Evolutionary conservation across 805 yeast genomes (phyloP), one percentile per base, ranked within the genome.

Genomic region (Hanseniaspora thailandica): DNA sequence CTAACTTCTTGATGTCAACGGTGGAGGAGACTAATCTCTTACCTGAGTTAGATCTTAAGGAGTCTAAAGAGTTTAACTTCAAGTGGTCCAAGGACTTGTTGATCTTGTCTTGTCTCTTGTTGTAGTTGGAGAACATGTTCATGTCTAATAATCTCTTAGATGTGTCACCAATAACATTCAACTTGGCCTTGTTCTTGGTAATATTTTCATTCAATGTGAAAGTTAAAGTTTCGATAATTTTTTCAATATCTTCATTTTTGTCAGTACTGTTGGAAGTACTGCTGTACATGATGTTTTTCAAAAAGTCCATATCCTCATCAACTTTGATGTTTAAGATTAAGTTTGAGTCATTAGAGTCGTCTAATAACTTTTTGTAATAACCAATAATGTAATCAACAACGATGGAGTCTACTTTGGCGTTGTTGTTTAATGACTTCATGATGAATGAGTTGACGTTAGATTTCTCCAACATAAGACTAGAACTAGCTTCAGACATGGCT

Each of bases 1-100:
- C 96, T 62, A 93, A 80, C 69, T 93, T 93, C 80, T 88, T 89
- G 75, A 84, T 84, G 68, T 93, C 98, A 41, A 93, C 99, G 63
- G 94, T 79, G 44, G 94, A 82, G 67, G 93, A 97, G 72, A 88
- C 84, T 60, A 83, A 81, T 69, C 96, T 78, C 55, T 96, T 96
- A 0, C 95, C 76, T 57, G 89, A 94, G 57, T 89, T 96, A 59
- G 93, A 83, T 63, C 88, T 96, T 57, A 80, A 77, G 15, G 83
- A 76, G 19, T 50, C 54, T n/a, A 50, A 35, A 26, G 54, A 50
- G 44, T 50, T 50, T 15, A 88, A 87, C 62, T 86, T 87, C 52
- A 87, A 68, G 59, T 86, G 69, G 5, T 86, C 88, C 59, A 88
- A 74, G 4, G 89, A 81, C 3, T 88, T 75, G 63, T 83, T 82